Base-by-base conservation (phyloP, 2,329 filamentous ascomycete species). In the Aspergillus pseudonomiae region DNA sequence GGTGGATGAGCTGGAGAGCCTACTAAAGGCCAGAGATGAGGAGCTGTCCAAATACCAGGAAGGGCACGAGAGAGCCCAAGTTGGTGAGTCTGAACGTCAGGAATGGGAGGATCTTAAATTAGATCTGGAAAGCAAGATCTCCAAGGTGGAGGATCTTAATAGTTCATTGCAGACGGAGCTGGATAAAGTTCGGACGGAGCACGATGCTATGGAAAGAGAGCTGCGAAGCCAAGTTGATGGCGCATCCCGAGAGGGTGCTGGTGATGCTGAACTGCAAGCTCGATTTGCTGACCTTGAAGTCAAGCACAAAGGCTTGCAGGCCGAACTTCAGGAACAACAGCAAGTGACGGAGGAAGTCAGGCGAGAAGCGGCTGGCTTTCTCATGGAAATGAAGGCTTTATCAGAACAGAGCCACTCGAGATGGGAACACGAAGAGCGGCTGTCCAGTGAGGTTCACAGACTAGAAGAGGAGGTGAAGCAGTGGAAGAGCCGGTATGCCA, bases 401-500 rank as follows among this genome's bases (percentile, higher is more conserved):
- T 96, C 94, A 6, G 86, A 93, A 68, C 90, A 93, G 69, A 95
- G 91, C 71, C 89, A 88, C 67, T 85, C 89, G 12, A 89, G 90
- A 7, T 90, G 92, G 76, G 93, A 96, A 69, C 90, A 89, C 68
- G 94, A 98, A 77, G 88, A 93, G 58, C 88, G 89, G 70, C 84
- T 98, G 67, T 88, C 91, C 60, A 86, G 85, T 67, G 91, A 91
- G 53, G 89, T 97, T 36, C 85, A 91, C 62, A 83, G 86, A 60
- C 84, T 99, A 6, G 92, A 97, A 77, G 83, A 87, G 26, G 93
- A 98, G 74, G 88, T 96, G 54, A 90, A 91, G 60, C 89, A 94
- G 57, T 99, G 95, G 95, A 93, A 93, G 74, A 88, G 90, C 70
- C 91, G 94, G 53, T 98, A 97, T 74, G 91, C 93, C 30, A 91